Evolutionary conservation across 1,284 basidiomycete genomes (phyloP).

Genomic region (Boletus smithii): DNA sequence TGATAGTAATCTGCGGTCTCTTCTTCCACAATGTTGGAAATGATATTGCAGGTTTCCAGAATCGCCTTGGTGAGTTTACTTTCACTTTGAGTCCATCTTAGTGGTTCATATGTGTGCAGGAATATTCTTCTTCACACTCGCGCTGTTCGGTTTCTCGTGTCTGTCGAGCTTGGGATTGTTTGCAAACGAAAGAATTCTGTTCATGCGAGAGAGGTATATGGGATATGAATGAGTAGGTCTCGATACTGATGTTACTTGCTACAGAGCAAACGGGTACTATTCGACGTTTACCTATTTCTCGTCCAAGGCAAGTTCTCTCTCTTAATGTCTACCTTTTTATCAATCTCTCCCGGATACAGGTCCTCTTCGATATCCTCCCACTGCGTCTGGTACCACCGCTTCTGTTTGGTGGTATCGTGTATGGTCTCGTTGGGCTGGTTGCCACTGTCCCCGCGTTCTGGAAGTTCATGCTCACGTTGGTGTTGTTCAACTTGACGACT

Average conservation of each 20-base stretch:
- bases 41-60: conserved; percentile 94
- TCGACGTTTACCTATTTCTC: conserved; percentile 93
- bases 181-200: conserved; percentile 90
- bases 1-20: conserved; percentile 72
- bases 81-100: background rate
- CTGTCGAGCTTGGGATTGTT: conserved; percentile 90
- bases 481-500: conserved; percentile 93
- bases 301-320: conserved; percentile 63
- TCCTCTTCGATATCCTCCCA: conserved; percentile 94
- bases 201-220: conserved; percentile 88
- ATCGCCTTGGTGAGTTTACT: conserved; percentile 59
- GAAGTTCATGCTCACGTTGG: conserved; percentile 95
- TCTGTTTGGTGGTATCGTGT: conserved; percentile 92
- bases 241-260: conserved; percentile 4
- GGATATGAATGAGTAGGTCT: background rate
- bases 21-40: conserved; percentile 82
- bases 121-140: conserved; percentile 94
- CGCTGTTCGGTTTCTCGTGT: conserved; percentile 95
- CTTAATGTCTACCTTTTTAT: background rate
- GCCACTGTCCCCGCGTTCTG: conserved; percentile 87
- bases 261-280: conserved; percentile 94
- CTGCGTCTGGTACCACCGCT: conserved; percentile 92
- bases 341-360: conserved; percentile 37
- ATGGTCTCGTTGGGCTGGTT: conserved; percentile 90
- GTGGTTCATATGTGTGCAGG: conserved; percentile 43